Evolutionary conservation across 2,329 filamentous ascomycete species (phyloP).

Genomic region (Epichloe brachyelytri): DNA sequence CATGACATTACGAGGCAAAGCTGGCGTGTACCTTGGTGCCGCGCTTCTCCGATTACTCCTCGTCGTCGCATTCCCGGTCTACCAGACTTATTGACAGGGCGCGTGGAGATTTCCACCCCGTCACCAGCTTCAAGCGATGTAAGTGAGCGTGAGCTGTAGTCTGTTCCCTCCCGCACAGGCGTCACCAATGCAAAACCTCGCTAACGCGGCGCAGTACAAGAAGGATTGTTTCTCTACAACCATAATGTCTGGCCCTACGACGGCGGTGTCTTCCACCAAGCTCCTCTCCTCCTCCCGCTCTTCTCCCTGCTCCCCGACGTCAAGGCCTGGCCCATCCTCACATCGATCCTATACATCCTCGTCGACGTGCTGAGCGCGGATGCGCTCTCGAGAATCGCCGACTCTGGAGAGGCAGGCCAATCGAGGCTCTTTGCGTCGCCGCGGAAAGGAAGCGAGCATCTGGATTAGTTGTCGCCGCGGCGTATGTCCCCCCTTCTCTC

Average conservation of each 20-base stretch:
- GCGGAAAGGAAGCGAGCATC: constrained; percentile 62
- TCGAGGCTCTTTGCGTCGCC: constrained; percentile 68
- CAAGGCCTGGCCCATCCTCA: constrained; percentile 54
- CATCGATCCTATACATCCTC: constrained; percentile 65
- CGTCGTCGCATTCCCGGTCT: constrained; percentile 67
- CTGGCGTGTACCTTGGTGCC: constrained; percentile 58
- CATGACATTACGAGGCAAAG: constrained; percentile 29
- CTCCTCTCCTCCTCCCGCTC: constrained; percentile 78
- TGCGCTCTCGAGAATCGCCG: constrained; percentile 65
- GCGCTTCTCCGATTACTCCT: constrained; percentile 68
- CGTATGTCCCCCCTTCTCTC: constrained; percentile 36
- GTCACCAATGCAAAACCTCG: not conserved
- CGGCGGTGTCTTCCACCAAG: constrained; percentile 72
- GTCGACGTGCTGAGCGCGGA: constrained; percentile 74
- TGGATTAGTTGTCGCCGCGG: constrained; percentile 62
- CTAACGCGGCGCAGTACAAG: constrained; percentile 54
- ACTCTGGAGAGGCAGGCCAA: constrained; percentile 65
- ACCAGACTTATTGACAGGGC: constrained; percentile 72
- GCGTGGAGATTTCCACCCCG: constrained; percentile 92
- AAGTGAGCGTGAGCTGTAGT: constrained; percentile 29
- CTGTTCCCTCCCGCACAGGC: not conserved
- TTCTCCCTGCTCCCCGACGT: constrained; percentile 77
- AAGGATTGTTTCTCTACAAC: constrained; percentile 90
- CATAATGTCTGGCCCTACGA: constrained; percentile 96
- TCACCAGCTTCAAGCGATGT: constrained; percentile 97